These are phyloP conservation scores for Neonectria faginata DNA, from an alignment of 2,329 filamentous ascomycete genomes.

Conservation along the genomic window DNA sequence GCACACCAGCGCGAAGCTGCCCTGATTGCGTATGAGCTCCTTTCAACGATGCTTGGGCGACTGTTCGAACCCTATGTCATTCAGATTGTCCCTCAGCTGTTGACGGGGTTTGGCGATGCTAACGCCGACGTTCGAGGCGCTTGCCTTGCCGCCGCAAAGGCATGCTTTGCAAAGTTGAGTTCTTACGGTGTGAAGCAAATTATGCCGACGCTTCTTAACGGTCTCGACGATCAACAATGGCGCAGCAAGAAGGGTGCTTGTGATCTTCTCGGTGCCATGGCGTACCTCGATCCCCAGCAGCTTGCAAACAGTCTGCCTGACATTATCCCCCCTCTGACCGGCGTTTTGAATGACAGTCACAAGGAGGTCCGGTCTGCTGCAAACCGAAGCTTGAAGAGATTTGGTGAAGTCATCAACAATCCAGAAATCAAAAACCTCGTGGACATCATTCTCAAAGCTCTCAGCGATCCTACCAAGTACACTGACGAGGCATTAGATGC, in stretches of 20 bases:
- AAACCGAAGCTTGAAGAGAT: slow-evolving; percentile 95
- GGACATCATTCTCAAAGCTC: slow-evolving; percentile 90
- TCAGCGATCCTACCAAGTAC: slow-evolving; percentile 97
- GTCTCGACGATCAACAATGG: slow-evolving; percentile 96
- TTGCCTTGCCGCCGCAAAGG: slow-evolving; percentile 91
- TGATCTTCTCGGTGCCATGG: slow-evolving; percentile 97
- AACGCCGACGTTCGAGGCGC: slow-evolving; percentile 92
- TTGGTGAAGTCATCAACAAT: slow-evolving; percentile 98
- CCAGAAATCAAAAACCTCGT: slow-evolving; percentile 96
- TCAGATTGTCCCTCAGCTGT: slow-evolving; percentile 90
- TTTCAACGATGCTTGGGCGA: slow-evolving; percentile 86
- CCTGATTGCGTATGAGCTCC: slow-evolving; percentile 88
- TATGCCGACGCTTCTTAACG: slow-evolving; percentile 88
- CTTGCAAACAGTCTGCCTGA: slow-evolving; percentile 91
- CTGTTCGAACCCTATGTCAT: slow-evolving; percentile 98
- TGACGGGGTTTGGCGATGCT: slow-evolving; percentile 88
- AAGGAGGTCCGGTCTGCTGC: slow-evolving; percentile 94
- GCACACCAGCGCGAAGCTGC: slow-evolving; percentile 88
- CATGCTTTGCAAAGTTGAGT: slow-evolving; percentile 91
- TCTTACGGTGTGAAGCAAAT: slow-evolving; percentile 97
- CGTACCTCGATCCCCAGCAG: slow-evolving; percentile 96
- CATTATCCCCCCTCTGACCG: slow-evolving; percentile 95
- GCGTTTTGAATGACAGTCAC: slow-evolving; percentile 95
- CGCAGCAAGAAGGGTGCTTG: slow-evolving; percentile 98
- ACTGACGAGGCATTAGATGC: slow-evolving; percentile 94